Conservation (phyloP, 2,329 filamentous ascomycete genomes). For the Zarea fungicola region DNA sequence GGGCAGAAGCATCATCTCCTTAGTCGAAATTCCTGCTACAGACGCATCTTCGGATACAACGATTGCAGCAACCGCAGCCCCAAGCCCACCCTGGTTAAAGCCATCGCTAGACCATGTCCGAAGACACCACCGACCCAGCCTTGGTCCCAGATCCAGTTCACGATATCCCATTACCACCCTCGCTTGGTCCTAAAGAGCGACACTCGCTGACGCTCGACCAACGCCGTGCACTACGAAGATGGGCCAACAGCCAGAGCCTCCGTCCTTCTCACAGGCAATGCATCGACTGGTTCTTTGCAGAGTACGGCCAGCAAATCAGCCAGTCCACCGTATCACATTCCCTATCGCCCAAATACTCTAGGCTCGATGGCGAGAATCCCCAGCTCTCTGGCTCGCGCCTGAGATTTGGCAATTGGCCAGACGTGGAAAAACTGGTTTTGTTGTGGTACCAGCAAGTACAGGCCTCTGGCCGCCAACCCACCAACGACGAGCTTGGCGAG, state of each 20-base stretch:
- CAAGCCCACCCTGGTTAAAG: constrained; percentile 15
- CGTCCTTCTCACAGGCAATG: constrained; percentile 57
- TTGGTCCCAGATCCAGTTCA: constrained; percentile 28
- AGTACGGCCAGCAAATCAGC: constrained; percentile 56
- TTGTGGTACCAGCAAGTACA: constrained; percentile 51
- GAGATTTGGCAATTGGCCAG: constrained; percentile 60
- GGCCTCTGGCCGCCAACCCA: constrained; percentile 50
- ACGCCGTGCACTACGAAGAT: constrained; percentile 53
- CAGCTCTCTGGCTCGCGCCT: constrained; percentile 58
- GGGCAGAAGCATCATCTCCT: constrained; percentile 22
- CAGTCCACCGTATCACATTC: constrained; percentile 60
- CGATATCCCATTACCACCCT: constrained; percentile 20
- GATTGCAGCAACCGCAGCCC: constrained; percentile 24
- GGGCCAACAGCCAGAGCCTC: constrained; percentile 52
- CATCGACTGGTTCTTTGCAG: constrained; percentile 56
- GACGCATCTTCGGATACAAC: constrained; percentile 17
- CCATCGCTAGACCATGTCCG: constrained; percentile 28
- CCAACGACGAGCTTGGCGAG: constrained; percentile 57
- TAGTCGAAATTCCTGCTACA: constrained; percentile 26
- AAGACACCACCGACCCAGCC: constrained; percentile 34
- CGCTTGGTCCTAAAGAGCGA: constrained; percentile 39
- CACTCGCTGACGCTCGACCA: constrained; percentile 59
- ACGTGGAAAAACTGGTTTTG: constrained; percentile 54
- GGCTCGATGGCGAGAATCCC: constrained; percentile 53
- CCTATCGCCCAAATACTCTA: constrained; percentile 56